Evolutionary conservation across 805 yeast genomes (phyloP), one percentile per base, ranked within the genome.

Genomic region (Teunomyces lycoperdinae): DNA sequence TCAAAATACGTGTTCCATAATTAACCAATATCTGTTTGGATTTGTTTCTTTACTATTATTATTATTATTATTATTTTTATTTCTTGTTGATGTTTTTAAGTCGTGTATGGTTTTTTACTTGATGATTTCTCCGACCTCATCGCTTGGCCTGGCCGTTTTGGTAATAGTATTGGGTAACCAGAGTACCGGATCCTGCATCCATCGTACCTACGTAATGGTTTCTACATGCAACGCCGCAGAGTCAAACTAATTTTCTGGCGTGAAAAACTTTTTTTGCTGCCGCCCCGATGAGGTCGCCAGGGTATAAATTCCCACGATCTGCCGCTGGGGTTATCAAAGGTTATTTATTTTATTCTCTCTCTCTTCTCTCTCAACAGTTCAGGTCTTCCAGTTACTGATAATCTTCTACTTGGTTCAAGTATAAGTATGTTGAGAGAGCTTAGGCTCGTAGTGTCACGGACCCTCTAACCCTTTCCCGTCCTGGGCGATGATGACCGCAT

Each of bases 341-440:
- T 38, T 35, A 35, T 31, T 31, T 31, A 31, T 35, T 35, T 38
- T 38, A 38, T 38, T 38, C 41, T 38, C 41, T 38, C 41, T 38
- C 41, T 38, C 39, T 35, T 35, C 39, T 35, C 41, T 38, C 41
- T 38, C 41, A 38, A 38, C 41, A 38, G 30, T 38, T 20, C 26
- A 14, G 41, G 41, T 38, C 41, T 38, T 13, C 41, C 41, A 38
- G 41, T 38, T 17, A 38, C 41, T 38, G 41, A 38, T 38, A 38
- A 38, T 38, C 41, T 38, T 38, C n/a, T 35, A 35, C 39, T 35
- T 35, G 27, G 4, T 11, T 6, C 27, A 24, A 38, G 30, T 38
- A 26, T 13, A 32, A 50, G 52, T 50, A 47, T 48, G 40, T 50
- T 32, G 45, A 42, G 41, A 43, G 47, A 44, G 46, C 24, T 28